These are phyloP conservation scores for Fraxinus greggii DNA, from an alignment of 305 asterid genomes.

Conservation along the genomic window DNA sequence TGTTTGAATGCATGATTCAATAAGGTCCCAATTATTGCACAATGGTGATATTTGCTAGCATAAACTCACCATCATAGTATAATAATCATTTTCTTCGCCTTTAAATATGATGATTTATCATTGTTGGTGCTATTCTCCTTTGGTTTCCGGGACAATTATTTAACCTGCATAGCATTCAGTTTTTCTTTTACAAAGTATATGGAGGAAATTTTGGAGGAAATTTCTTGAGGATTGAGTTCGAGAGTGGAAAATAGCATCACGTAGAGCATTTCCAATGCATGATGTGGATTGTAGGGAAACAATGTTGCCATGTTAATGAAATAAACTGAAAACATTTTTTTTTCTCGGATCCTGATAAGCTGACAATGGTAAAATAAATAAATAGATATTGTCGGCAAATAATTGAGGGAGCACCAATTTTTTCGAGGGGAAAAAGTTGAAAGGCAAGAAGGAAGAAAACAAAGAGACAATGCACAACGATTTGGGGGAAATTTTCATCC, in stretches of 20 bases:
- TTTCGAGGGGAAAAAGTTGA: not conserved
- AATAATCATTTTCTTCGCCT: not conserved
- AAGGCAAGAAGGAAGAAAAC: too few species aligned
- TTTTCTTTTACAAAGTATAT: not conserved
- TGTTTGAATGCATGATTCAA: constrained; percentile 16
- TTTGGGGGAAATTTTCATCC: not conserved
- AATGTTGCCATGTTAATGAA: too few species aligned
- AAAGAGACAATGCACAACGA: too few species aligned
- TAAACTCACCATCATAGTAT: not conserved
- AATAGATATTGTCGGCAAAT: not conserved
- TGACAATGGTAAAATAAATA: not conserved
- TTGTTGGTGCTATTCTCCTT: not conserved
- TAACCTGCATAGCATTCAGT: not conserved
- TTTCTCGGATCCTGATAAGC: not conserved
- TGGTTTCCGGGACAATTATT: not conserved
- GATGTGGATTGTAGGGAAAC: not conserved
- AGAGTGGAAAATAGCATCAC: not conserved
- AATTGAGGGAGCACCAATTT: not conserved
- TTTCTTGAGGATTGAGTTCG: not conserved
- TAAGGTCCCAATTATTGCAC: not conserved
- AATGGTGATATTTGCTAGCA: not conserved
- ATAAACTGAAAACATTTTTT: not conserved
- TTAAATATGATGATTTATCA: not conserved
- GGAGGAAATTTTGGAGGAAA: not conserved
- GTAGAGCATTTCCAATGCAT: not conserved